These are phyloP conservation scores for Chaetomium fimeti DNA, from an alignment of 495 filamentous ascomycete species.

Conservation along the genomic window DNA sequence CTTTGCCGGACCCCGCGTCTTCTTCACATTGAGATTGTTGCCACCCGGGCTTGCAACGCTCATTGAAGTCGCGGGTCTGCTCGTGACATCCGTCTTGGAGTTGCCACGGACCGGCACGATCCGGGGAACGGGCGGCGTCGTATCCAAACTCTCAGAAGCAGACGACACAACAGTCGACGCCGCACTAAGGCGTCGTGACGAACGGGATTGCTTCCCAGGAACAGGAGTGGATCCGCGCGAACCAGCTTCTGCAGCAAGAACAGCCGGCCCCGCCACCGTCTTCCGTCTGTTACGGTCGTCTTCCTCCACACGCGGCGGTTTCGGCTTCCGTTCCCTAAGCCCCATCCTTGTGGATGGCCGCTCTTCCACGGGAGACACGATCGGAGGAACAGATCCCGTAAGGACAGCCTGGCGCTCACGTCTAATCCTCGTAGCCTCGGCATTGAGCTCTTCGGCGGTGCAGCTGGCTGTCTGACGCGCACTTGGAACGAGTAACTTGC, in stretches of 20 bases:
- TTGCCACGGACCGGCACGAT: constrained; percentile 25
- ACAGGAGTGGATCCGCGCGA: constrained; percentile 40
- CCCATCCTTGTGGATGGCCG: constrained; percentile 61
- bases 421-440: constrained; percentile 59
- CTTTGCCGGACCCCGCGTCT: constrained; percentile 42
- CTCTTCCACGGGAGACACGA: constrained; percentile 35
- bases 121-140: constrained; percentile 13
- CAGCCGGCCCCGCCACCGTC: constrained; percentile 61
- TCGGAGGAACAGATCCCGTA: constrained; percentile 33
- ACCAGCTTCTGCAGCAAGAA: constrained; percentile 48
- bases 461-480: constrained; percentile 69
- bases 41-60: constrained; percentile 34
- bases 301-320: constrained; percentile 47
- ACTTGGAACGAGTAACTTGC: constrained; percentile 75
- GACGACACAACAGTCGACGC: constrained; percentile 38
- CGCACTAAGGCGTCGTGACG: constrained; percentile 42
- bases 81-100: constrained; percentile 42
- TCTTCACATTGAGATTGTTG: constrained; percentile 44
- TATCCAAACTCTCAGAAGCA: constrained; percentile 24
- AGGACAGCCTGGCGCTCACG: constrained; percentile 60
- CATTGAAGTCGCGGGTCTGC: constrained; percentile 42
- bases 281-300: constrained; percentile 59
- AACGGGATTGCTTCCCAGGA: constrained; percentile 32
- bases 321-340: constrained; percentile 67
- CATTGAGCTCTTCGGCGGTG: constrained; percentile 70